Percentiles rank a stretch among this genome's conserved stretches.
phyloP scores from a whole-genome alignment of 2,329 filamentous ascomycete genomes.

The Alternaria arbusti region DNA sequence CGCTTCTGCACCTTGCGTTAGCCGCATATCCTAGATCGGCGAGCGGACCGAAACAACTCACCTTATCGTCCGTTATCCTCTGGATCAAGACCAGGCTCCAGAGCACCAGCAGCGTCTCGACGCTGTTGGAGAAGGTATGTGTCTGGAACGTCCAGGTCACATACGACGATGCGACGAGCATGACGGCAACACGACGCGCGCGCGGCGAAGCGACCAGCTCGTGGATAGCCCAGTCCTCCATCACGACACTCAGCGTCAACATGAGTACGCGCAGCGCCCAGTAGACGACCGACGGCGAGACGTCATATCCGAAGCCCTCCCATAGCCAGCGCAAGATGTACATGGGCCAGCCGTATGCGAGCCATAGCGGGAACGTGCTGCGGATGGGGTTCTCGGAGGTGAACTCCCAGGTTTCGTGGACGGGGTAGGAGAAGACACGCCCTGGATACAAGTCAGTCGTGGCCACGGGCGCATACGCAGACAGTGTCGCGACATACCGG shows the following conservation, averaged over 20 bases:
- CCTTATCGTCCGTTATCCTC: slow-evolving; percentile 80
- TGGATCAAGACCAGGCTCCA: slow-evolving; percentile 94
- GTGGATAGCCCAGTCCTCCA: slow-evolving; percentile 97
- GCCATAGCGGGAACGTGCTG: slow-evolving; percentile 96
- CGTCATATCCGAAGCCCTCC: slow-evolving; percentile 81
- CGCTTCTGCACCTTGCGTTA: slow-evolving; percentile 63
- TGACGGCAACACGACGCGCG: slow-evolving; percentile 72
- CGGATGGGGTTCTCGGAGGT: slow-evolving; percentile 86
- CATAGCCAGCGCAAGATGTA: slow-evolving; percentile 90
- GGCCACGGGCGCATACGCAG: not conserved
- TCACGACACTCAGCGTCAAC: slow-evolving; percentile 93
- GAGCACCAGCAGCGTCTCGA: slow-evolving; percentile 89
- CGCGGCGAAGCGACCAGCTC: slow-evolving; percentile 82
- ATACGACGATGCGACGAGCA: slow-evolving; percentile 93
- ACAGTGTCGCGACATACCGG: slow-evolving; percentile 63
- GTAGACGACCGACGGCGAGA: slow-evolving; percentile 85
- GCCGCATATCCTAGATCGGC: slow-evolving; percentile 33
- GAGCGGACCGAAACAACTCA: slow-evolving; percentile 54
- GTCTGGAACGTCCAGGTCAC: slow-evolving; percentile 99
- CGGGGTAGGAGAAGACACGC: slow-evolving; percentile 89
- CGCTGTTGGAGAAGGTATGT: slow-evolving; percentile 96
- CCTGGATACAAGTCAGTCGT: slow-evolving; percentile 60
- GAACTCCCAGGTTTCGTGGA: slow-evolving; percentile 94
- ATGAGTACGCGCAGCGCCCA: slow-evolving; percentile 88
- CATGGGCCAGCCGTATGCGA: slow-evolving; percentile 93